These are phyloP conservation scores for Asterophora parasitica DNA, from an alignment of 768 basidiomycete genomes.

Conservation along the genomic window DNA sequence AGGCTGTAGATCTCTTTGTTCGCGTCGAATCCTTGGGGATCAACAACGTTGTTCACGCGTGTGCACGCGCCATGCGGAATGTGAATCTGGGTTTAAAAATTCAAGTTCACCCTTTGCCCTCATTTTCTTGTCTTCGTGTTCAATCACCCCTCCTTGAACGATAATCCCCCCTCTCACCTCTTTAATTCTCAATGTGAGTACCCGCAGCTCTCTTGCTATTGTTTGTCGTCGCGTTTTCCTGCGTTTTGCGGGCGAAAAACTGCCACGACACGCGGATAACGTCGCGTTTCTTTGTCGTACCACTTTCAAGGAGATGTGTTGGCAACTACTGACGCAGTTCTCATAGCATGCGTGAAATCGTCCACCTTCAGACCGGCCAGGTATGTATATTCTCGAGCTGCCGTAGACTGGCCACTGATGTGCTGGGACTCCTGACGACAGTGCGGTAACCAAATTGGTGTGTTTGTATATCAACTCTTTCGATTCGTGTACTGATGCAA, in stretches of 20 bases:
- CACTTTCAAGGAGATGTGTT: conserved; percentile 29
- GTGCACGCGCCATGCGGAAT: conserved; percentile 29
- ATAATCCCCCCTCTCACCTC: conserved; percentile 32
- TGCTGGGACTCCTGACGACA: conserved; percentile 28
- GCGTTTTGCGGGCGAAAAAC: conserved; percentile 14
- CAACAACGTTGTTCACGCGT: conserved; percentile 10
- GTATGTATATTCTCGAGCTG: conserved; percentile 35
- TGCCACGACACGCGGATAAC: conserved; percentile 24
- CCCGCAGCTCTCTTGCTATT: neutral
- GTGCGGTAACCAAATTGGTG: conserved; percentile 99
- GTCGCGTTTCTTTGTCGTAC: conserved; percentile 44
- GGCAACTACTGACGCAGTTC: conserved; percentile 27
- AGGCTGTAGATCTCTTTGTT: too few relatives aligned
- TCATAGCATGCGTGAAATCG: conserved; percentile 96
- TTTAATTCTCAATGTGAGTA: conserved; percentile 41
- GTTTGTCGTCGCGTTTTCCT: conserved; percentile 8
- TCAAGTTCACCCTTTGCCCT: conserved; percentile 36
- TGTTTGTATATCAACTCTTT: conserved; percentile 26
- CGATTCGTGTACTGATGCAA: conserved; percentile 18
- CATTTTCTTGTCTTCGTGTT: conserved; percentile 44
- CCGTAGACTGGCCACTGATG: conserved; percentile 18
- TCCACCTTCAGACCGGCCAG: conserved; percentile 99
- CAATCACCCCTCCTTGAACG: conserved; percentile 38
- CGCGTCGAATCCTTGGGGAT: too few relatives aligned
- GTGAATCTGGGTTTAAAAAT: conserved; percentile 42